These are phyloP conservation scores for Dictyostelium intermedium DNA, from an alignment of 78 protist species.

Conservation along the genomic window DNA sequence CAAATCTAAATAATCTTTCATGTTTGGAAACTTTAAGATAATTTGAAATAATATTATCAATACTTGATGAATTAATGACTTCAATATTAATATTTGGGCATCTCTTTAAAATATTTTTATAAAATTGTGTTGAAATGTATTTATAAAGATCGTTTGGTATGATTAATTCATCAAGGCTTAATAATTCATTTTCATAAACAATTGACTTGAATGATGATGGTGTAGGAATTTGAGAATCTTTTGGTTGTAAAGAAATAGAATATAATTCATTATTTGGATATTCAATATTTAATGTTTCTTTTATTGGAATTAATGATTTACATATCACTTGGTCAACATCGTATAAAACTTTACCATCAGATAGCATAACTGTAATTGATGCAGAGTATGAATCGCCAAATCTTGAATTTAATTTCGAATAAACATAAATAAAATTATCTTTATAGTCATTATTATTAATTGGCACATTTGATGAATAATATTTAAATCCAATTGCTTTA, in stretches of 20 bases:
- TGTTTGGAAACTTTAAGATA: neutral
- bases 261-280: conserved; percentile 22
- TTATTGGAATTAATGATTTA: neutral
- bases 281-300: neutral
- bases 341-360: conserved; percentile 21
- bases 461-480: neutral
- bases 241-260: conserved; percentile 22
- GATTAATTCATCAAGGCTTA: neutral
- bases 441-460: neutral
- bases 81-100: neutral
- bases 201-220: neutral
- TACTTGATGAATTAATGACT: too few species aligned
- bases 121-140: neutral
- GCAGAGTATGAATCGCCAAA: neutral
- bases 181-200: neutral
- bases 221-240: neutral
- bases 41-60: neutral
- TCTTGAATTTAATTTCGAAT: neutral
- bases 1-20: neutral
- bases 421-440: neutral
- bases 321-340: neutral
- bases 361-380: neutral
- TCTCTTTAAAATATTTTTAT: neutral
- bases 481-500: neutral
- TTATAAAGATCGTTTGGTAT: neutral